These are phyloP conservation scores for Paramecium sexaurelia DNA, from an alignment of 73 alveolate species.

Conservation along the genomic window DNA sequence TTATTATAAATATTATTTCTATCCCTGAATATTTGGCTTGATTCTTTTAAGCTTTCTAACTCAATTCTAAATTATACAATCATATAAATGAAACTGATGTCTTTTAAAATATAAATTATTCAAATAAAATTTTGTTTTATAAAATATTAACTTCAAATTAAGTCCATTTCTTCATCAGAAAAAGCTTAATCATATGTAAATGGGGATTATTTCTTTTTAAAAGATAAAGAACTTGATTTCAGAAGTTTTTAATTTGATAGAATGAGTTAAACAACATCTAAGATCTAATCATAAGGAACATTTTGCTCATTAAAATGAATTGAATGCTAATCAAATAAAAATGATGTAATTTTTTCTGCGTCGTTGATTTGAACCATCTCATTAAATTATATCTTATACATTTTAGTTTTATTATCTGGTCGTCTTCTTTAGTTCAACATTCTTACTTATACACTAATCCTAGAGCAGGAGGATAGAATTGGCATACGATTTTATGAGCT, in stretches of 20 bases:
- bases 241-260: background rate
- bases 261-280: background rate
- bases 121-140: background rate
- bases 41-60: background rate
- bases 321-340: background rate
- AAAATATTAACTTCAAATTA: constrained; percentile 2
- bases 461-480: constrained; percentile 18
- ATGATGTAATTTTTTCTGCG: constrained; percentile 12
- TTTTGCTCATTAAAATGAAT: constrained; percentile 15
- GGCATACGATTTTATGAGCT: background rate
- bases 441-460: constrained; percentile 21
- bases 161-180: constrained; percentile 11
- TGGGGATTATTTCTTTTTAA: background rate
- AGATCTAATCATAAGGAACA: background rate
- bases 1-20: background rate
- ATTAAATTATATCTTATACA: constrained; percentile 47
- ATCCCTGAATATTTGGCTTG: background rate
- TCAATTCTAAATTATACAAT: background rate
- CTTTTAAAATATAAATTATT: background rate
- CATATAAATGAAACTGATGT: background rate
- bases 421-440: background rate
- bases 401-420: constrained; percentile 26
- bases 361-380: constrained; percentile 50
- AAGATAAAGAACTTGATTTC: constrained; percentile 15
- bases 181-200: background rate